Percentiles rank a stretch among this genome's conserved stretches.
Conservation (phyloP, 139 green algal species). For the Astrephomene gubernaculifera region DNA sequence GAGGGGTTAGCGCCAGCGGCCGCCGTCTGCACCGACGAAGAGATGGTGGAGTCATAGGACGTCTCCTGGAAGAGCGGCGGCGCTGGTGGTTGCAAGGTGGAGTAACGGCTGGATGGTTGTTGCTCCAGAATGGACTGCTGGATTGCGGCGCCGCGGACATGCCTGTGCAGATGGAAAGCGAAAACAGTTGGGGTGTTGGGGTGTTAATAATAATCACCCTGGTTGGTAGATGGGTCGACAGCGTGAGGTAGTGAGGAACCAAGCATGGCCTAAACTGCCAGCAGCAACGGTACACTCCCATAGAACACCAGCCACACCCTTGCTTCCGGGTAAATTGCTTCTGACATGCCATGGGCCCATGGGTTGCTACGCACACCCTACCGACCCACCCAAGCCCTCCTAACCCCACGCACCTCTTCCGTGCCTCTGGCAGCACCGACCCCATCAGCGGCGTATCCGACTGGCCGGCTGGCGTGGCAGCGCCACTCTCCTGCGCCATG, state of each 20-base stretch:
- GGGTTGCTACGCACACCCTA: background rate
- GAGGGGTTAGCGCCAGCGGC: no score
- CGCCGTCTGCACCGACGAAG: background rate
- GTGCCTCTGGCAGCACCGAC: conserved; percentile 31
- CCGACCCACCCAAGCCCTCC: background rate
- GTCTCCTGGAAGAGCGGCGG: conserved; percentile 22
- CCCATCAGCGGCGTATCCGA: conserved; percentile 33
- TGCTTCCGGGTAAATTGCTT: background rate
- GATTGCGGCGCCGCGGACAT: background rate
- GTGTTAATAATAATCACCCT: no score
- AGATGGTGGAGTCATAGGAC: background rate
- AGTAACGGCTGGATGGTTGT: background rate
- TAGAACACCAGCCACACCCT: background rate
- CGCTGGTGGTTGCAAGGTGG: background rate
- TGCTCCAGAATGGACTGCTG: background rate
- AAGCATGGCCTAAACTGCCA: background rate
- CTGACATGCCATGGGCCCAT: background rate
- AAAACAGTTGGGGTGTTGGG: background rate
- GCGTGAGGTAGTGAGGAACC: no score
- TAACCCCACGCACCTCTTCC: background rate
- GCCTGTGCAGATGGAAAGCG: background rate
- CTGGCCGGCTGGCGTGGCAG: background rate
- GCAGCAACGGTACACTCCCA: background rate
- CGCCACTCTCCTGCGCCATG: background rate
- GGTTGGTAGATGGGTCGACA: no score